These are phyloP conservation scores for Fusarium gaditjirri DNA, from an alignment of 2,329 filamentous ascomycete genomes.

Conservation along the genomic window DNA sequence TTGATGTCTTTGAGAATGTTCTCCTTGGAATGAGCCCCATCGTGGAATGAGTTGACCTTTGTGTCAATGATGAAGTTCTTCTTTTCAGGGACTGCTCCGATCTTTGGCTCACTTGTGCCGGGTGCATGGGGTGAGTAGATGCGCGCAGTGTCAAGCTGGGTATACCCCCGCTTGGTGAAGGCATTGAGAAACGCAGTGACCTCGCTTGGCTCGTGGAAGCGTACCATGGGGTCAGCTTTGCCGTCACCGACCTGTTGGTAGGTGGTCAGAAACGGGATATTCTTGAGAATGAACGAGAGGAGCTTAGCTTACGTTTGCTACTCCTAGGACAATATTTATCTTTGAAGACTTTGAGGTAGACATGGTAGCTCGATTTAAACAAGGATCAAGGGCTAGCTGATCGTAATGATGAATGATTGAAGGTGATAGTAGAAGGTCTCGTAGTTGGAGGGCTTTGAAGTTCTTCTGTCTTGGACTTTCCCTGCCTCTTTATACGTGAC, in stretches of 20 bases:
- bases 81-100: background rate
- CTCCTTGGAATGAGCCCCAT: background rate
- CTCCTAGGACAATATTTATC: background rate
- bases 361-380: background rate
- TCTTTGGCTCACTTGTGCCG: background rate
- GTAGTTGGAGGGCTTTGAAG: background rate
- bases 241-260: background rate
- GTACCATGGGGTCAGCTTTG: background rate
- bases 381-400: accelerated
- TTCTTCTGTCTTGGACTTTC: accelerated
- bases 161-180: background rate
- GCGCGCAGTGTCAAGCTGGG: background rate
- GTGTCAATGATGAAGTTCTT: background rate
- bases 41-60: background rate
- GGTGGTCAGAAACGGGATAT: background rate
- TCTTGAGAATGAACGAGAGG: accelerated
- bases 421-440: accelerated
- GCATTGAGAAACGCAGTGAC: background rate
- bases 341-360: background rate
- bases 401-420: accelerated
- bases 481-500: background rate
- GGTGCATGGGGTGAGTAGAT: background rate
- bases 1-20: background rate
- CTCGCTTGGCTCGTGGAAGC: background rate
- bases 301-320: background rate